Evolutionary conservation across 2,329 filamentous ascomycete genomes (phyloP), one percentile per base, ranked within the genome.

Genomic region (Colletotrichum costaricense): DNA sequence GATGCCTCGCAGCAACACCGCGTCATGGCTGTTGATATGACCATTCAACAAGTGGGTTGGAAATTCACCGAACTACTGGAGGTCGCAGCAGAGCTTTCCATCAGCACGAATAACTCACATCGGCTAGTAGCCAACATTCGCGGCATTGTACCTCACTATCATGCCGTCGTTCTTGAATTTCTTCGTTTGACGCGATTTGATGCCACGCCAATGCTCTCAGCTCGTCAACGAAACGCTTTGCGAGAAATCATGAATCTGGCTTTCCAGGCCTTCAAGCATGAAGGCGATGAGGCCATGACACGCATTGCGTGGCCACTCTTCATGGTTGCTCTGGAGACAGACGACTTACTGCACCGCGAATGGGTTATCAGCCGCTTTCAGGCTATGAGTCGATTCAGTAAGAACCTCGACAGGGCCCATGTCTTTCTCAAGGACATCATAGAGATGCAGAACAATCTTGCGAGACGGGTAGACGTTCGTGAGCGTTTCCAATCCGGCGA

Each of bases 221-320:
- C 69, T 2, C 52, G 75, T 9, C 64, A 69, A 8, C 70, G 73
- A 8, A 72, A 68, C 9, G 65, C 71, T 6, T 67, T 73, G 3
- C 38, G 74, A 5, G 69, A 73, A 12, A 80, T 81, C 19, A 80
- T 82, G 74, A 80, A 79, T 16, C 74, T 83, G 5, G 79, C 80
- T 2, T 79, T 80, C 38, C 81, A 82, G 46, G 77, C 78, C 14
- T 80, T 78, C 58, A 80, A 79, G 49, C 78, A 83, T 60, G 77
- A 77, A 3, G 81, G 81, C 5, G 76, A 80, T 7, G 76, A 79
- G n/a, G 77, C 79, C 7, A 78, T 82, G 59, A 70, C 79, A 6
- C 77, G 80, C 46, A 76, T 82, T 19, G 79, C 81, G 0, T 82
- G 81, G 79, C 80, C 81, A 5, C 74, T 83, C 6, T 82, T 83